phyloP scores from a whole-genome alignment of 2,329 filamentous ascomycete species.

The Colletotrichum chlorophyti region DNA sequence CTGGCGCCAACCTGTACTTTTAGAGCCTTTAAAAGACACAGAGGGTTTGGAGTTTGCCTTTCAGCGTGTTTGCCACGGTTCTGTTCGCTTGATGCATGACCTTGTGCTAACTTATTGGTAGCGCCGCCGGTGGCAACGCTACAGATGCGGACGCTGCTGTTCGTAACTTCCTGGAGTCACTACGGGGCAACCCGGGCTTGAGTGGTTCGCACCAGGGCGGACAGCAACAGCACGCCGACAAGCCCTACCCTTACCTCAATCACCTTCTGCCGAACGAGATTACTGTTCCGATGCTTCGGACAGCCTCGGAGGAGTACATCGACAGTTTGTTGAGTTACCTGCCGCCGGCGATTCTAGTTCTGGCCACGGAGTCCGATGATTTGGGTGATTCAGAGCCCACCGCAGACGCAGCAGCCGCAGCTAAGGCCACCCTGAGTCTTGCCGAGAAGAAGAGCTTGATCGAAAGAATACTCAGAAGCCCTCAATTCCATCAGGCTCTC shows the following conservation, averaged over 20 bases:
- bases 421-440: constrained; percentile 74
- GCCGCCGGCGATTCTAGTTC: constrained; percentile 78
- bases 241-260: constrained; percentile 81
- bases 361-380: constrained; percentile 71
- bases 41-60: constrained; percentile 25
- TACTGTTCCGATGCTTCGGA: constrained; percentile 79
- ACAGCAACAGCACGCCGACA: constrained; percentile 49
- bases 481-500: constrained; percentile 89
- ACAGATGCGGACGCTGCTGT: constrained; percentile 80
- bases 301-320: constrained; percentile 68
- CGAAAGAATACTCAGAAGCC: constrained; percentile 82
- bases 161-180: constrained; percentile 86
- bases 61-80: constrained; percentile 21
- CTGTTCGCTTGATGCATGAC: not conserved
- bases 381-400: constrained; percentile 69
- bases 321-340: constrained; percentile 80
- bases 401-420: constrained; percentile 72
- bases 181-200: constrained; percentile 63
- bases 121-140: constrained; percentile 43
- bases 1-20: constrained; percentile 35
- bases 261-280: constrained; percentile 82
- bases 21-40: constrained; percentile 31
- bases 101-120: constrained; percentile 25
- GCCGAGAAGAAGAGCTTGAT: constrained; percentile 83
- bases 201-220: constrained; percentile 40